Evolutionary conservation across 768 basidiomycete genomes (phyloP), one percentile per base, ranked within the genome.

Genomic region (Boletus edulis): DNA sequence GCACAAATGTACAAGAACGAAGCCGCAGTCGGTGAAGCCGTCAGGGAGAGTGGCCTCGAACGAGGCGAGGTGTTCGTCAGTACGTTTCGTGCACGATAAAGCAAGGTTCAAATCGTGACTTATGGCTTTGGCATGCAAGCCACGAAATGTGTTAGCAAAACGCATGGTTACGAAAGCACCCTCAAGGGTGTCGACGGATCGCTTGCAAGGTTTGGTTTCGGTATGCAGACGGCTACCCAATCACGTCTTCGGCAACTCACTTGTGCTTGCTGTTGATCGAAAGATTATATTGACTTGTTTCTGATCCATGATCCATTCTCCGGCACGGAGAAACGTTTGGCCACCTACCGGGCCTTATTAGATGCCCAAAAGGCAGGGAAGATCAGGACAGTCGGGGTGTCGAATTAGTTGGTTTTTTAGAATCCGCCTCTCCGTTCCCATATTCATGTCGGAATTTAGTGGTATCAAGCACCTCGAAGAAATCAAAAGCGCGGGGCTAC

Each of bases 271-370:
- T 22, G 10, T 31, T 9, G 42, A 46, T 54, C 39, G 24, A 34
- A 51, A 85, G 82, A 78, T 31, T 85, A 86, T 62, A 73, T 87
- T 35, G 90, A 92, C 69, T 76, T 92, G 24, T 91, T 86, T 70
- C 76, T 94, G 39, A 88, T 93, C 29, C 90, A 94, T 59, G 84
- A 86, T 56, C 85, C 91, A 0, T 69, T 76, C 7, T 80, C 84
- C 17, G 89, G 87, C 6, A 80, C 76, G 18, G 77, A 83, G 55
- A 75, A 74, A 29, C 85, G 91, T 18, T 72, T 92, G n/a, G 80
- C 75, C 20, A 85, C 88, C 0, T 93, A 87, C 73, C 82, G 77
- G 46, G 89, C 87, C 8, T 75, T 94, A 12, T 67, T 84, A 6
- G 83, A 86, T 35, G 79, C 81, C n/a, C 80, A 80, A 58, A 64